phyloP scores from a whole-genome alignment of 345 rosid species.

The Salix udensis region DNA sequence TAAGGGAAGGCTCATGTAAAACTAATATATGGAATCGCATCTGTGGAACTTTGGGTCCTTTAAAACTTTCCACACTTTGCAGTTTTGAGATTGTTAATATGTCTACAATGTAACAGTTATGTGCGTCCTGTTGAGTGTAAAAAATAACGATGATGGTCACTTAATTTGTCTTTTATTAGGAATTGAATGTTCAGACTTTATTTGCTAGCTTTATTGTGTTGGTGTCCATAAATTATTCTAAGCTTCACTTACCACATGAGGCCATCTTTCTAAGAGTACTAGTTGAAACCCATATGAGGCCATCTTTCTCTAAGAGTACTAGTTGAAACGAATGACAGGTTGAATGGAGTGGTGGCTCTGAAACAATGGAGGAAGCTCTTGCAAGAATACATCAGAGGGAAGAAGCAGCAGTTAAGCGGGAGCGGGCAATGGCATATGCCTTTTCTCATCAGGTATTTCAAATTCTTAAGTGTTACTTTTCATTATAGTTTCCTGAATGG shows the following conservation, averaged over 20 bases:
- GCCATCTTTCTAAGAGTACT: not conserved
- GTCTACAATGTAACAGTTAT: not conserved
- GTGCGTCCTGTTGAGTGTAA: too few species aligned
- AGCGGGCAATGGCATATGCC: conserved; percentile 92
- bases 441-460: conserved; percentile 83
- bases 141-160: not conserved
- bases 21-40: not conserved
- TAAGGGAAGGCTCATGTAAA: not conserved
- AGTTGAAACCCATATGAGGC: not conserved
- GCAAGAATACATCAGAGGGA: conserved; percentile 75
- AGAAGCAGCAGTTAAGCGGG: conserved; percentile 87
- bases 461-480: conserved; percentile 3
- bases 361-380: conserved; percentile 64
- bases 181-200: not conserved
- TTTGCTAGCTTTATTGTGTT: not conserved
- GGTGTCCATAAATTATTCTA: not conserved
- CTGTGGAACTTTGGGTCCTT: not conserved
- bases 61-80: not conserved
- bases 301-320: not conserved
- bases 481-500: not conserved
- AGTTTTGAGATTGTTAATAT: not conserved
- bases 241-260: not conserved
- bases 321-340: conserved; percentile 45
- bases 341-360: conserved; percentile 87
- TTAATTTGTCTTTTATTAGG: not conserved